phyloP scores from a whole-genome alignment of 129 eudicot genomes.

The Helianthus tuberosus region DNA sequence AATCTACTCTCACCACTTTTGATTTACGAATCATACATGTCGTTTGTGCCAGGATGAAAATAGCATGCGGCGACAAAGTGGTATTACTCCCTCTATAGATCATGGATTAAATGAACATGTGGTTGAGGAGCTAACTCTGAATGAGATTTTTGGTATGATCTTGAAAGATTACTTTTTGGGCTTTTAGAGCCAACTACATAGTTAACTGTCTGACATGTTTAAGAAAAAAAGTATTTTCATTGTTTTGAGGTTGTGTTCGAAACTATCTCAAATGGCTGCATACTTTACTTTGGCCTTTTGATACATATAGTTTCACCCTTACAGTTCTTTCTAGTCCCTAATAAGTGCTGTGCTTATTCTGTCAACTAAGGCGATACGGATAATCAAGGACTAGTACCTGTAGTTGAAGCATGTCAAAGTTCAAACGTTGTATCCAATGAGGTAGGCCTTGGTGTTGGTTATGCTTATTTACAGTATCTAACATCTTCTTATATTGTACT shows the following conservation, averaged over 20 bases:
- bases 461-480: background rate
- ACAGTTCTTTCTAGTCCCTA: background rate
- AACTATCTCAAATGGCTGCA: background rate
- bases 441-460: background rate
- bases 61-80: conserved; percentile 5
- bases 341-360: background rate
- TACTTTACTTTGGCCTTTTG: background rate
- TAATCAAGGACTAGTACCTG: background rate
- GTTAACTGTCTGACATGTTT: background rate
- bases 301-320: background rate
- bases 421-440: background rate
- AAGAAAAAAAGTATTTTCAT: background rate
- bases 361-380: background rate
- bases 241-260: background rate
- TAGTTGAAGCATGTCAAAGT: background rate
- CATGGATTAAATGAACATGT: conserved; percentile 11
- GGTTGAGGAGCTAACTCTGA: conserved; percentile 19
- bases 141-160: conserved; percentile 21
- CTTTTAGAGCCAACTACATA: background rate
- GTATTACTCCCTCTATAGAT: background rate
- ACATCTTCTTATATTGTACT: background rate
- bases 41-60: conserved; percentile 11
- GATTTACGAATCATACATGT: background rate
- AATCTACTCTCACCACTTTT: background rate
- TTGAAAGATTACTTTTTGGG: background rate